Evolutionary conservation across 768 basidiomycete genomes (phyloP).

Genomic region (Serendipita sp.): DNA sequence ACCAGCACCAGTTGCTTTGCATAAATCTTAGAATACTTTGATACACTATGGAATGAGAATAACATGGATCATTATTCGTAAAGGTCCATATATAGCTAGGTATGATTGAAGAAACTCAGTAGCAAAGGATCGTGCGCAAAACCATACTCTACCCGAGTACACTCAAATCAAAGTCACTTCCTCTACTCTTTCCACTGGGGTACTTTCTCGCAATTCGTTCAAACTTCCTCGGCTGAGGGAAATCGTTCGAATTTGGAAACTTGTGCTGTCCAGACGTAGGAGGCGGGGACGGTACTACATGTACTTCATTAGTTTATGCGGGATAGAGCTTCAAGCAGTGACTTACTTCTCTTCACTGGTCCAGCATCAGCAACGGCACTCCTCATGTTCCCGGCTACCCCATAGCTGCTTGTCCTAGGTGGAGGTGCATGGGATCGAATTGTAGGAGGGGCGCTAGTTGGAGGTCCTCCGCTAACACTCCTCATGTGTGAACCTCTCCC

Average conservation of each 20-base stretch:
- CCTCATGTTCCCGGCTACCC: not conserved
- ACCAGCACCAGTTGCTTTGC: too few relatives aligned
- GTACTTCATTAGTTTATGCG: not conserved
- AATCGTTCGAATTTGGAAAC: conserved; percentile 56
- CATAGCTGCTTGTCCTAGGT: not conserved
- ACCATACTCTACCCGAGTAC: conserved; percentile 2
- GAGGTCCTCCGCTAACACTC: not conserved
- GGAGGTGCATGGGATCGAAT: not conserved
- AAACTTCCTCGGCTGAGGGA: conserved; percentile 64
- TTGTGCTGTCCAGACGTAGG: conserved; percentile 50
- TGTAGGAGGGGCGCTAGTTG: not conserved
- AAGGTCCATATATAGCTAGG: too few relatives aligned
- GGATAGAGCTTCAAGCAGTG: not conserved
- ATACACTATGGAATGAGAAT: too few relatives aligned
- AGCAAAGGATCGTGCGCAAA: too few relatives aligned
- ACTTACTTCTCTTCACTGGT: conserved; percentile 14
- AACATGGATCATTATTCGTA: too few relatives aligned
- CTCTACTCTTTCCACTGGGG: conserved; percentile 44
- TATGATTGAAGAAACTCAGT: too few relatives aligned
- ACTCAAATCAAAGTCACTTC: conserved; percentile 51
- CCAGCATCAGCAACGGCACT: not conserved
- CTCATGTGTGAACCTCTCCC: not conserved
- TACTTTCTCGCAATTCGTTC: conserved; percentile 35
- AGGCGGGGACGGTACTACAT: conserved; percentile 37
- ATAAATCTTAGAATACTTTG: too few relatives aligned